A percentile compares a stretch with the other conserved stretches of the same genome.
phyloP scores from a whole-genome alignment of 1,139 yeast genomes.

The Hemisphaericaspora lyxosophila region DNA sequence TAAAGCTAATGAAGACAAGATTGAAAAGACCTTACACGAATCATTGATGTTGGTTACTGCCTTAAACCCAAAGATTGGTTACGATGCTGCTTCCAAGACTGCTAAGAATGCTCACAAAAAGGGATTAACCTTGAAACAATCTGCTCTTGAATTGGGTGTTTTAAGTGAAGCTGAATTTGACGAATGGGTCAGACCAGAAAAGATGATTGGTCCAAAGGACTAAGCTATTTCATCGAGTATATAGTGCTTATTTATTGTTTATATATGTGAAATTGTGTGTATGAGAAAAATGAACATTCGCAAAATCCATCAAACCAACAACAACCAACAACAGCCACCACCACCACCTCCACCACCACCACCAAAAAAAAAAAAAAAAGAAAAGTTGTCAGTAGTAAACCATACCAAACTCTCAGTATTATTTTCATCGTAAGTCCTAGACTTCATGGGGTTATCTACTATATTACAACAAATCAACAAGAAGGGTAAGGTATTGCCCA shows the following conservation, averaged over 20 bases:
- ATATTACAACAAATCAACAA: conserved; percentile 31
- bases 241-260: not conserved
- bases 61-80: conserved; percentile 97
- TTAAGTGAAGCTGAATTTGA: conserved; percentile 83
- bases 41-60: conserved; percentile 98
- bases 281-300: no score
- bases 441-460: conserved; percentile 24
- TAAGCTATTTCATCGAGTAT: conserved; percentile 8
- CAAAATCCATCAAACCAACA: no score
- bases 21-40: conserved; percentile 83
- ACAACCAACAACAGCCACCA: no score
- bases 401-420: no score
- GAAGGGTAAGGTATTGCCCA: conserved; percentile 26
- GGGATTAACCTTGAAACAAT: conserved; percentile 91
- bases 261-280: no score
- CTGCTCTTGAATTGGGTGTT: conserved; percentile 88
- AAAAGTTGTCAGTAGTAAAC: no score
- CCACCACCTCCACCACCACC: not conserved
- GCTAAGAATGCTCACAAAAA: conserved; percentile 99
- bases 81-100: conserved; percentile 94
- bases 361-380: not conserved
- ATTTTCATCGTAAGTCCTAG: no score
- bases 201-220: conserved; percentile 91
- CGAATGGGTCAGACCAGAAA: conserved; percentile 96
- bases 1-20: conserved; percentile 82